phyloP scores from a whole-genome alignment of 225 moss, liverwort and hornwort species.

The Takakia lepidozioides region DNA sequence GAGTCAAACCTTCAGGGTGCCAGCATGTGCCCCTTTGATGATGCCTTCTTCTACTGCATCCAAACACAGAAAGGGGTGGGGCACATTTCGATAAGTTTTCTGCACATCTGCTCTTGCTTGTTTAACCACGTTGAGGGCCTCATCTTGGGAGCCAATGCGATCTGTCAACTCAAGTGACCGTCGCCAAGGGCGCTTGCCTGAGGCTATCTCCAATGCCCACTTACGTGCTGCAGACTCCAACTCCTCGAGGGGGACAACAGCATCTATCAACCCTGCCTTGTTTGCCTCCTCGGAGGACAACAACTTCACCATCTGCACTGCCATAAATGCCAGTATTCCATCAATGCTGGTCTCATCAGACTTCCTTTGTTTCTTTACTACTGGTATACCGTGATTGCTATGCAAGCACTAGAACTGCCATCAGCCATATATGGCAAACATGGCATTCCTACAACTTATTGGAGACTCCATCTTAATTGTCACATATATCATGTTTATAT shows the following conservation, averaged over 20 bases:
- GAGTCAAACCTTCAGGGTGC: constrained; percentile 35
- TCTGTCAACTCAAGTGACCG: constrained; percentile 53
- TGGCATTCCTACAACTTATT: too few species aligned
- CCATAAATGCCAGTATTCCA: constrained; percentile 4
- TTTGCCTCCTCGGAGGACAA: constrained; percentile 53
- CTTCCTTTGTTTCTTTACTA: too few species aligned
- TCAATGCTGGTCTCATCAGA: neutral
- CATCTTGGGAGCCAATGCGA: constrained; percentile 45
- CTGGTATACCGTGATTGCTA: too few species aligned
- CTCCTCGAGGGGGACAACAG: constrained; percentile 46
- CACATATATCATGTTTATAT: too few species aligned
- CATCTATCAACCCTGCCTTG: constrained; percentile 63
- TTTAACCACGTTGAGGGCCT: constrained; percentile 39
- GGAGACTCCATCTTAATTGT: too few species aligned
- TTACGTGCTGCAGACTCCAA: constrained; percentile 45
- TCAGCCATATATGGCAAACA: too few species aligned
- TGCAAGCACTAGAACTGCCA: too few species aligned
- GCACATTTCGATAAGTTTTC: constrained; percentile 54
- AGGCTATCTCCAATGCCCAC: constrained; percentile 59
- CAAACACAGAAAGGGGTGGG: constrained; percentile 67
- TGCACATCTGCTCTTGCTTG: constrained; percentile 47
- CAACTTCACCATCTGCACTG: constrained; percentile 51
- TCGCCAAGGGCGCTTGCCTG: constrained; percentile 58
- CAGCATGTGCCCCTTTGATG: constrained; percentile 43
- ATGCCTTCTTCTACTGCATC: constrained; percentile 69